Conservation (phyloP, 768 basidiomycete genomes). For the Kwoniella shandongensis region DNA sequence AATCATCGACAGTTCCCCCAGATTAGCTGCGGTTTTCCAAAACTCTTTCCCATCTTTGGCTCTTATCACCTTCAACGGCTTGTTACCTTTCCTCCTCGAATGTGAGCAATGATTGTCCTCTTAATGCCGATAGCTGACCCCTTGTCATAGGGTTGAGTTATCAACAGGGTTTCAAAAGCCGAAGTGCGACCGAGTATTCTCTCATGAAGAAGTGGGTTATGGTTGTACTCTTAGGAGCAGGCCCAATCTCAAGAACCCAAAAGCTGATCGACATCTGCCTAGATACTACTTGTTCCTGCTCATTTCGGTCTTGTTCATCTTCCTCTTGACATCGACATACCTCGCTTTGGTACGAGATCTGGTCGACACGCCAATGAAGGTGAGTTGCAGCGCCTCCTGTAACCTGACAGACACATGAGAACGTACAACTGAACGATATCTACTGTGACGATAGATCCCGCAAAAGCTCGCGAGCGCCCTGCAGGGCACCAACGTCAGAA, state of each 20-base stretch:
- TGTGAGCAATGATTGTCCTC: slow-evolving; percentile 56
- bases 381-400: slow-evolving; percentile 11
- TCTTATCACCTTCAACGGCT: slow-evolving; percentile 83
- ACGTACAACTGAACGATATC: background rate
- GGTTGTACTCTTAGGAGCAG: background rate
- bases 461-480: slow-evolving; percentile 85
- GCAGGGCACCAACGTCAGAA: slow-evolving; percentile 61
- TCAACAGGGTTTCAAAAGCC: slow-evolving; percentile 81
- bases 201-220: slow-evolving; percentile 77
- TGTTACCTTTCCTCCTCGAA: slow-evolving; percentile 85
- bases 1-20: slow-evolving; percentile 69
- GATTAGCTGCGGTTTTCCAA: slow-evolving; percentile 82
- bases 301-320: slow-evolving; percentile 90
- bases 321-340: slow-evolving; percentile 86
- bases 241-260: slow-evolving; percentile 2
- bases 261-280: slow-evolving; percentile 3
- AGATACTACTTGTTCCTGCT: slow-evolving; percentile 94
- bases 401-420: background rate
- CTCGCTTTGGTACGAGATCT: slow-evolving; percentile 88
- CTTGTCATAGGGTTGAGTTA: slow-evolving; percentile 66
- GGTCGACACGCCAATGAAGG: slow-evolving; percentile 85
- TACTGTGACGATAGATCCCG: slow-evolving; percentile 61
- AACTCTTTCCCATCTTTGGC: slow-evolving; percentile 90
- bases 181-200: slow-evolving; percentile 92
- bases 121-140: background rate